Percentiles rank a stretch among this genome's conserved stretches.
phyloP scores from a whole-genome alignment of 495 filamentous ascomycete species.

The Penicillium simplicissimum region DNA sequence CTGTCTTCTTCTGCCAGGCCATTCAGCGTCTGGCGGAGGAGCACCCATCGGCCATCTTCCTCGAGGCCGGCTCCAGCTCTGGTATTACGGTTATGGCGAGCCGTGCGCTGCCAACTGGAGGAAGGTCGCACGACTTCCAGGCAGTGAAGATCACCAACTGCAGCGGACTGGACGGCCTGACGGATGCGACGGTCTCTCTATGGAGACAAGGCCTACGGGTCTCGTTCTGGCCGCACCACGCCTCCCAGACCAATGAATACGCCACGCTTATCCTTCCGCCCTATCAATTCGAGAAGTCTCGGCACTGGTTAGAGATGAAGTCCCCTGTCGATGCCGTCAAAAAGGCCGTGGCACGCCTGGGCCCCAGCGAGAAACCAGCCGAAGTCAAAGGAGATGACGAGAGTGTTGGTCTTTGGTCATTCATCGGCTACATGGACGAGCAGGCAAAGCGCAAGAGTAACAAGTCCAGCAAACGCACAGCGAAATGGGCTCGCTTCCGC shows the following conservation, averaged over 20 bases:
- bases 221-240: conserved; percentile 52
- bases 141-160: conserved; percentile 40
- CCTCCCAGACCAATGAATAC: conserved; percentile 38
- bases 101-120: conserved; percentile 25
- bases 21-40: conserved; percentile 41
- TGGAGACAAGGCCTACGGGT: conserved; percentile 48
- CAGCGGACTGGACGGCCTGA: conserved; percentile 32
- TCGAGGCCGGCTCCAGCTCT: conserved; percentile 54
- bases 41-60: conserved; percentile 40
- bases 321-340: neutral
- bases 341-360: neutral
- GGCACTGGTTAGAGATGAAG: conserved; percentile 43
- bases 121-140: conserved; percentile 36
- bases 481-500: conserved; percentile 37
- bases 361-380: neutral
- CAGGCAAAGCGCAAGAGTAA: neutral
- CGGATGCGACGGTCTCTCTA: conserved; percentile 43
- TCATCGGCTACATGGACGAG: conserved; percentile 45
- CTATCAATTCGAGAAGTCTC: conserved; percentile 54
- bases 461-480: neutral
- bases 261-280: conserved; percentile 46
- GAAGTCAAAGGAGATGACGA: neutral
- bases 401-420: conserved; percentile 31
- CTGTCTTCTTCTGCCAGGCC: conserved; percentile 54
- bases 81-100: conserved; percentile 48